These are phyloP conservation scores for Apiospora pterosperma DNA, from an alignment of 2,329 filamentous ascomycete genomes.

Conservation along the genomic window DNA sequence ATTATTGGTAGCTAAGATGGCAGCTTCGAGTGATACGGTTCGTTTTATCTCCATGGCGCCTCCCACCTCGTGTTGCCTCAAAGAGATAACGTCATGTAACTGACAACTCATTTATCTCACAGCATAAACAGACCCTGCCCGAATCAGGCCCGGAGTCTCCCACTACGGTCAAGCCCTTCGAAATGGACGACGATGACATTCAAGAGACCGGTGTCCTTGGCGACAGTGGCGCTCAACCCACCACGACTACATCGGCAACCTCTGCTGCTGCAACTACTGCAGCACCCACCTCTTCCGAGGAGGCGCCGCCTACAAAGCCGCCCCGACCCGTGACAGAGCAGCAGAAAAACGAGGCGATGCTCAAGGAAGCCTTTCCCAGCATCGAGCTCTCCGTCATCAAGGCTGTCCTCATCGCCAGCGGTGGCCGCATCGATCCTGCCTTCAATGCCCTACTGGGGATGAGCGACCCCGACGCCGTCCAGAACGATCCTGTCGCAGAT, in stretches of 20 bases:
- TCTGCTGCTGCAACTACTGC: conserved; percentile 30
- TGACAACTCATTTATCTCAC: neutral
- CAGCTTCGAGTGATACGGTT: conserved; percentile 3
- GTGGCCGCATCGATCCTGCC: conserved; percentile 83
- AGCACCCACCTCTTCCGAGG: conserved; percentile 32
- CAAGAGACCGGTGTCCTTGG: conserved; percentile 55
- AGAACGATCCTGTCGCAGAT: conserved; percentile 45
- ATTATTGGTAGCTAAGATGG: neutral
- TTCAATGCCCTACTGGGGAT: conserved; percentile 95
- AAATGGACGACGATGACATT: conserved; percentile 68
- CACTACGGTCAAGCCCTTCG: conserved; percentile 61
- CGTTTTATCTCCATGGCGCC: neutral
- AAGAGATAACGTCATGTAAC: neutral
- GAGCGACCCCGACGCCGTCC: conserved; percentile 71
- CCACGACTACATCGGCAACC: conserved; percentile 17
- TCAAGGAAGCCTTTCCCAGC: conserved; percentile 89
- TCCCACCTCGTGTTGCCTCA: neutral
- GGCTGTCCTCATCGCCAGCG: conserved; percentile 82
- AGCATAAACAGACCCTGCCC: conserved; percentile 42
- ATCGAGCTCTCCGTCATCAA: conserved; percentile 80
- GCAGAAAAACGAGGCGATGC: conserved; percentile 80
- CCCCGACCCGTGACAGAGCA: conserved; percentile 77
- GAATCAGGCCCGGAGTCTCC: conserved; percentile 56
- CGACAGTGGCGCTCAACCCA: conserved; percentile 34
- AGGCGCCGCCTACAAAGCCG: conserved; percentile 70